These are phyloP conservation scores for Pestalotiopsis sp. DNA, from an alignment of 2,329 filamentous ascomycete genomes.

Conservation along the genomic window DNA sequence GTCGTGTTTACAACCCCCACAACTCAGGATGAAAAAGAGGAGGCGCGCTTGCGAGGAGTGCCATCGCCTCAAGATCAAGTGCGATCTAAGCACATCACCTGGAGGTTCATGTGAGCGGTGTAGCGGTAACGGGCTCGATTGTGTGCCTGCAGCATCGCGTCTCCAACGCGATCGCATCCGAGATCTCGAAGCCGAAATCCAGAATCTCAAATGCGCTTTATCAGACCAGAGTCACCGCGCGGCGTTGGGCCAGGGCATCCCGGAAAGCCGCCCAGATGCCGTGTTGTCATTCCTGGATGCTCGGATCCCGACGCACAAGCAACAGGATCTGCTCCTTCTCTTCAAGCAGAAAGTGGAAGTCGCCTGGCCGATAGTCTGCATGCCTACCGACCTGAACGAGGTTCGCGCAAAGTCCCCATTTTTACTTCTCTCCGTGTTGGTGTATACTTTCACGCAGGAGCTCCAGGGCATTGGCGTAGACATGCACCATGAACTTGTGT, in stretches of 20 bases:
- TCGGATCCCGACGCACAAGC: constrained; percentile 2
- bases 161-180: constrained; percentile 20
- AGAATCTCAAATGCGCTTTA: constrained; percentile 13
- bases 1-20: background rate
- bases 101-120: constrained; percentile 15
- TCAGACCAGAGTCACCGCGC: background rate
- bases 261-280: background rate
- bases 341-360: background rate
- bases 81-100: constrained; percentile 6
- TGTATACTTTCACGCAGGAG: constrained; percentile 9
- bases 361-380: background rate
- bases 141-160: constrained; percentile 18
- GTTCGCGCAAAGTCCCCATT: constrained; percentile 6
- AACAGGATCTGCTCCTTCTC: constrained; percentile 6
- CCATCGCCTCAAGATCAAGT: constrained; percentile 19
- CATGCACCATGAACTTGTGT: constrained; percentile 3
- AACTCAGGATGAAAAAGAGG: constrained; percentile 6
- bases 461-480: background rate
- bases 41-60: constrained; percentile 19
- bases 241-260: background rate
- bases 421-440: constrained; percentile 6
- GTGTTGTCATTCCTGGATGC: constrained; percentile 12
- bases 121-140: constrained; percentile 9
- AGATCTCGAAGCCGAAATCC: constrained; percentile 20
- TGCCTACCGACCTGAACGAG: background rate